A percentile compares a stretch with the other conserved stretches of the same genome.
These are phyloP conservation scores for Heliocybe sulcata DNA, from an alignment of 1,284 basidiomycete species.

Conservation along the genomic window DNA sequence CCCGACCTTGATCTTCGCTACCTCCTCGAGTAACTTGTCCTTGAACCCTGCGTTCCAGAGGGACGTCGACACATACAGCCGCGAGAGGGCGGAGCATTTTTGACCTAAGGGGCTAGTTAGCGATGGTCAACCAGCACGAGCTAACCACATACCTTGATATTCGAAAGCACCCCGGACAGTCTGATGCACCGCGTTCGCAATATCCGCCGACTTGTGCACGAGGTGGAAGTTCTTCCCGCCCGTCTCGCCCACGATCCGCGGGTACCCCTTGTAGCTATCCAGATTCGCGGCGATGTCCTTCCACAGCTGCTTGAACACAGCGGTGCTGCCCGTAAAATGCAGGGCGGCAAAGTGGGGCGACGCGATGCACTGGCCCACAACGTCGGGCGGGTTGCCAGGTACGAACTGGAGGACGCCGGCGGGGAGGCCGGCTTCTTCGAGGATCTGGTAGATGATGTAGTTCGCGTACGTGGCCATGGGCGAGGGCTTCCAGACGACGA, in stretches of 20 bases:
- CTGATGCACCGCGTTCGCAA: constrained; percentile 86
- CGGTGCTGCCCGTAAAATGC: constrained; percentile 96
- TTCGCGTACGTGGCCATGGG: constrained; percentile 94
- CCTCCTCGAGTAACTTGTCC: constrained; percentile 68
- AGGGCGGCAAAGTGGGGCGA: constrained; percentile 83
- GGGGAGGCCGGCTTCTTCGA: constrained; percentile 92
- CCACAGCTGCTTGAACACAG: constrained; percentile 94
- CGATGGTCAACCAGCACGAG: not conserved
- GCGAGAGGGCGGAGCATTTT: constrained; percentile 94
- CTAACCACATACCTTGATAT: constrained; percentile 69
- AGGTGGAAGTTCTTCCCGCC: constrained; percentile 98
- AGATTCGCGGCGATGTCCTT: constrained; percentile 90
- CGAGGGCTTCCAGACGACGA: constrained; percentile 96
- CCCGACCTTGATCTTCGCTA: constrained; percentile 84
- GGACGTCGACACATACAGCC: constrained; percentile 85
- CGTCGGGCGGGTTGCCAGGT: constrained; percentile 77
- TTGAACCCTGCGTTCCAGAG: constrained; percentile 89
- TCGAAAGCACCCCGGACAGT: constrained; percentile 90
- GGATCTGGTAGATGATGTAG: constrained; percentile 89
- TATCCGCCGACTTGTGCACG: constrained; percentile 83
- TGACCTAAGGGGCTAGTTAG: constrained; percentile 49
- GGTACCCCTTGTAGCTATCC: constrained; percentile 83
- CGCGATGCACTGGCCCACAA: constrained; percentile 77
- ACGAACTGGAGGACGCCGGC: constrained; percentile 96
- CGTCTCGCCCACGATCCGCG: constrained; percentile 94